Percentiles rank a stretch among this genome's conserved stretches.
Evolutionary conservation across 192 early-diverging fungal species (phyloP).

Genomic region (Gigaspora rosea): DNA sequence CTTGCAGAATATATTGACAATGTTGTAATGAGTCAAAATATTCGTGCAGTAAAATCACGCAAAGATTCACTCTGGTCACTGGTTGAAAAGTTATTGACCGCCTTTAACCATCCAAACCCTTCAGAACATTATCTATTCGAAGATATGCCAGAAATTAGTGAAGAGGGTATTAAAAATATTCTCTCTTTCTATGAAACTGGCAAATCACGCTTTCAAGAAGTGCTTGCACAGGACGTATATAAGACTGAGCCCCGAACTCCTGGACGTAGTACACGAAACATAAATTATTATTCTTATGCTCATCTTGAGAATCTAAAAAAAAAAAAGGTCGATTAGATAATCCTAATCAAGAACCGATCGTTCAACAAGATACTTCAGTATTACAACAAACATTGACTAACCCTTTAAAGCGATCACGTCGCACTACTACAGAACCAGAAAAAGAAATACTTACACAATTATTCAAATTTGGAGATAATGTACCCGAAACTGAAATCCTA

Average conservation of each 20-base stretch:
- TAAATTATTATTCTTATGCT: constrained; percentile 12
- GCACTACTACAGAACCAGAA: too few species aligned
- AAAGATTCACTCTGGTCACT: neutral
- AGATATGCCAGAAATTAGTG: neutral
- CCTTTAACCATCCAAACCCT: neutral
- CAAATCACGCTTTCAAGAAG: neutral
- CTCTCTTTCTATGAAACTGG: constrained; percentile 4
- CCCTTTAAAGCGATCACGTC: too few species aligned
- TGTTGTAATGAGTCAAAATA: constrained; percentile 18
- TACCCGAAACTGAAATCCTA: too few species aligned
- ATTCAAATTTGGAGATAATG: too few species aligned
- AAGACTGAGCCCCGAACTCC: neutral
- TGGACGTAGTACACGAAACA: neutral
- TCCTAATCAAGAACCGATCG: too few species aligned
- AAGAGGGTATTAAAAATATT: neutral
- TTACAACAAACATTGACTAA: too few species aligned
- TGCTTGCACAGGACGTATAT: neutral
- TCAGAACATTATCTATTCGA: neutral
- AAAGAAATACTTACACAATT: too few species aligned
- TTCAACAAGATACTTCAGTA: too few species aligned
- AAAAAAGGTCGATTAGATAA: neutral
- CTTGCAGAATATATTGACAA: constrained; percentile 12
- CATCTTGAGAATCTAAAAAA: neutral
- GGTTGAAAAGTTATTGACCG: neutral
- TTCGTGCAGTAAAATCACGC: neutral